Evolutionary conservation across 1,139 yeast genomes (phyloP).

Genomic region (Lodderomyces margitis): DNA sequence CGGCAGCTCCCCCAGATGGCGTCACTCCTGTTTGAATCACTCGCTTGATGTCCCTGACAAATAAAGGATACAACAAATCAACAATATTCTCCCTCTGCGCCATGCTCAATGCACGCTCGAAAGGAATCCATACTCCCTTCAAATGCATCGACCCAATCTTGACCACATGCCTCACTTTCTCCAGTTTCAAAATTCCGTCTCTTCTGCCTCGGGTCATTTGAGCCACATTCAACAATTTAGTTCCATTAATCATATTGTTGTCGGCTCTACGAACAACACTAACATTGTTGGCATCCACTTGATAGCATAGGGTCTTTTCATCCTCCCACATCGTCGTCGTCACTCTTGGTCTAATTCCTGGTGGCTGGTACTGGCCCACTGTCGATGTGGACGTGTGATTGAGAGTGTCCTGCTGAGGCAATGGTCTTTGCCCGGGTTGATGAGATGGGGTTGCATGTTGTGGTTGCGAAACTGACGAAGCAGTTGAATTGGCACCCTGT

Average conservation of each 20-base stretch:
- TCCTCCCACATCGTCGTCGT: constrained; percentile 98
- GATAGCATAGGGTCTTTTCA: constrained; percentile 90
- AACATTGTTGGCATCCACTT: constrained; percentile 90
- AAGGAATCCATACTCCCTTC: constrained; percentile 98
- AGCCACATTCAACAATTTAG: constrained; percentile 63
- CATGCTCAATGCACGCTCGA: constrained; percentile 87
- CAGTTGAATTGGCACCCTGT: constrained; percentile 8
- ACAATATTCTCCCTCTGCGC: constrained; percentile 89
- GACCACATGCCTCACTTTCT: constrained; percentile 86
- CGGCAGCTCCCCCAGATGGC: constrained; percentile 24
- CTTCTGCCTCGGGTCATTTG: constrained; percentile 58
- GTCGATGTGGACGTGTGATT: constrained; percentile 29
- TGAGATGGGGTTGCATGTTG: constrained; percentile 7
- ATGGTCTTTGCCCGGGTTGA: constrained; percentile 13
- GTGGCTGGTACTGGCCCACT: constrained; percentile 51
- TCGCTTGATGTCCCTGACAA: constrained; percentile 80
- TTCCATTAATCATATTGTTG: constrained; percentile 94
- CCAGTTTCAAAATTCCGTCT: constrained; percentile 71
- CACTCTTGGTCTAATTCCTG: constrained; percentile 73
- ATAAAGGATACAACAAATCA: constrained; percentile 80
- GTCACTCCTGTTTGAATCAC: constrained; percentile 57
- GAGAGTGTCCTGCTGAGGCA: constrained; percentile 21
- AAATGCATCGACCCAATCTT: constrained; percentile 96
- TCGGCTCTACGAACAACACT: constrained; percentile 89
- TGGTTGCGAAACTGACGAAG: constrained; percentile 1